Evolutionary conservation across 2,329 filamentous ascomycete species (phyloP).

Genomic region (Trichocomaceae sp.): DNA sequence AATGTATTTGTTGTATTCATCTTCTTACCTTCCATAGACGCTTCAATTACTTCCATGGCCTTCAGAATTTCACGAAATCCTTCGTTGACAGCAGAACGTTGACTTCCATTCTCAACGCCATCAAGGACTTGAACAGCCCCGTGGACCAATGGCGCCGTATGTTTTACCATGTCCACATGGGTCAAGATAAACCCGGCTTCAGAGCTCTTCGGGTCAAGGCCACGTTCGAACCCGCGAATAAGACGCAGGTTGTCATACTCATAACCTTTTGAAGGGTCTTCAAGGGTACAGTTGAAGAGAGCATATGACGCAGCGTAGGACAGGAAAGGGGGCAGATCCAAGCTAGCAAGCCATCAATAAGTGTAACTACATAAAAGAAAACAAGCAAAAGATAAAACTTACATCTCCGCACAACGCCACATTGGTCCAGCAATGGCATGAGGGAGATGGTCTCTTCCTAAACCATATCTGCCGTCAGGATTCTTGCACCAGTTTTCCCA

Average conservation of each 20-base stretch:
- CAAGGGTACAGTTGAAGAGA: constrained; percentile 58
- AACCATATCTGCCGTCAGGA: constrained; percentile 64
- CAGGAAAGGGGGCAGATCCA: constrained; percentile 86
- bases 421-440: constrained; percentile 72
- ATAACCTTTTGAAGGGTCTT: constrained; percentile 48
- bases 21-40: constrained; percentile 62
- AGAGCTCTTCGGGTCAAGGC: constrained; percentile 76
- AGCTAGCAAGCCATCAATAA: constrained; percentile 30
- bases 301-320: constrained; percentile 64
- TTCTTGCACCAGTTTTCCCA: constrained; percentile 60
- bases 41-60: constrained; percentile 64
- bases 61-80: constrained; percentile 56
- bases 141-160: constrained; percentile 70
- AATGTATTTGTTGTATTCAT: no score
- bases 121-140: constrained; percentile 65
- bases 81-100: constrained; percentile 57
- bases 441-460: constrained; percentile 68
- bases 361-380: neutral
- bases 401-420: constrained; percentile 77
- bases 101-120: constrained; percentile 41
- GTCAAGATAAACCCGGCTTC: constrained; percentile 96
- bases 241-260: constrained; percentile 64
- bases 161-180: constrained; percentile 89
- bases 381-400: constrained; percentile 39
- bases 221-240: constrained; percentile 84